Base-by-base conservation (phyloP, 1,284 basidiomycete genomes). In the Lentinula novae-zelandiae region DNA sequence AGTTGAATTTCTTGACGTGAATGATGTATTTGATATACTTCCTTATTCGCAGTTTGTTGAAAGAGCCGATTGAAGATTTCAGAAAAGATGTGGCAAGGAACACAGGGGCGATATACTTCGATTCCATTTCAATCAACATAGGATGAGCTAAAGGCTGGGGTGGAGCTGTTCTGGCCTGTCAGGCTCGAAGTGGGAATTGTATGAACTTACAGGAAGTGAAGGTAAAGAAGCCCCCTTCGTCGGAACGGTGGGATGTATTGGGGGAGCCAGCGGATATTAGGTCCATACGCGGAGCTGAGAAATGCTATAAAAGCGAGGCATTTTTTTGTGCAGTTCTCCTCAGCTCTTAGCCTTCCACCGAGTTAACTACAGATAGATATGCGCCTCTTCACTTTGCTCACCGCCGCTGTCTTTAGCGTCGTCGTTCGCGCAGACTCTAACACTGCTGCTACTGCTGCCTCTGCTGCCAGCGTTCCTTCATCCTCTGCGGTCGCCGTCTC, bases 341-440 rank as follows among this genome's bases (percentile, higher is more conserved):
- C 56, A 39, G 33, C 49, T 39, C 8, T n/a, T 38, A 33, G 17
- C 12, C 15, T 53, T 34, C 17, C 5, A 27, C 3, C 6, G 6
- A 22, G 39, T 55, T 27, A 55, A 22, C 22, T n/a, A 12, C 36
- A 60, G 34, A n/a, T 17, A 53, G 61, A n/a, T 39, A 78, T 78
- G 76, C 76, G 70, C 58, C 71, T 75, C 63, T 60, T 52, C 20
- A 53, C 66, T 52, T 58, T 67, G 64, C 58, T 74, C 56, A 59
- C 73, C 54, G 62, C 72, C 57, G 65, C 66, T 8, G 65, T 71
- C 46, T 68, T 69, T 39, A 61, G 71, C 60, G 64, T 68, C 13
- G 65, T 69, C 42, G 70, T 69, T 13, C 49, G 20, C 12, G 57
- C 49, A 10, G 36, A 34, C 49, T 13, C 31, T 15, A 36, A 38